Evolutionary conservation across 2,329 filamentous ascomycete genomes (phyloP).

Genomic region (Epichloe hybrida): DNA sequence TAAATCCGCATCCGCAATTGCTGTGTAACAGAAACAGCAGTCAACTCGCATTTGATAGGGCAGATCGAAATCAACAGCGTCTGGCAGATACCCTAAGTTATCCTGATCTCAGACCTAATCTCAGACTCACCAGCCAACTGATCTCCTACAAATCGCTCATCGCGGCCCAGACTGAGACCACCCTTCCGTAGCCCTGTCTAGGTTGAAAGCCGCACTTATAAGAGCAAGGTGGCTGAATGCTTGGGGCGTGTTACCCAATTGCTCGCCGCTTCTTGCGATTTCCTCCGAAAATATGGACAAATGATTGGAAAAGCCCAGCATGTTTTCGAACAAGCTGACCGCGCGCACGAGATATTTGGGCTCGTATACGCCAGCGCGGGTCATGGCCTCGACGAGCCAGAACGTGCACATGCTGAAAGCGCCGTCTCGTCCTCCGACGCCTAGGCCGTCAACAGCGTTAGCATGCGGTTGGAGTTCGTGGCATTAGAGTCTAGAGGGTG

Average conservation of each 20-base stretch:
- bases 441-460: conserved; percentile 22
- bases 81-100: no score
- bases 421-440: conserved; percentile 60
- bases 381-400: conserved; percentile 69
- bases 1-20: no score
- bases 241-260: conserved; percentile 68
- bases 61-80: no score
- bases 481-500: no score
- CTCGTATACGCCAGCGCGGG: conserved; percentile 51
- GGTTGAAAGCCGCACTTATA: conserved; percentile 65
- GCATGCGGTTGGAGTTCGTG: neutral
- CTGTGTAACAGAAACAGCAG: no score
- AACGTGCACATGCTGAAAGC: conserved; percentile 75
- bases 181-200: conserved; percentile 37
- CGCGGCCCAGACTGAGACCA: conserved; percentile 10
- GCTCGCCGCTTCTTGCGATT: conserved; percentile 60
- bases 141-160: conserved; percentile 1
- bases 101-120: no score
- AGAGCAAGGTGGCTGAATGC: conserved; percentile 66
- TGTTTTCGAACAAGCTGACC: conserved; percentile 63
- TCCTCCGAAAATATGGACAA: conserved; percentile 69
- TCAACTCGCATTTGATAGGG: no score
- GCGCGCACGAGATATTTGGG: conserved; percentile 48
- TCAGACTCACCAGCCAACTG: no score
- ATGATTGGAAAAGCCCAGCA: conserved; percentile 64